Evolutionary conservation across 176 grass and related monocot genomes (phyloP).

Genomic region (Aegilops sharonensis): DNA sequence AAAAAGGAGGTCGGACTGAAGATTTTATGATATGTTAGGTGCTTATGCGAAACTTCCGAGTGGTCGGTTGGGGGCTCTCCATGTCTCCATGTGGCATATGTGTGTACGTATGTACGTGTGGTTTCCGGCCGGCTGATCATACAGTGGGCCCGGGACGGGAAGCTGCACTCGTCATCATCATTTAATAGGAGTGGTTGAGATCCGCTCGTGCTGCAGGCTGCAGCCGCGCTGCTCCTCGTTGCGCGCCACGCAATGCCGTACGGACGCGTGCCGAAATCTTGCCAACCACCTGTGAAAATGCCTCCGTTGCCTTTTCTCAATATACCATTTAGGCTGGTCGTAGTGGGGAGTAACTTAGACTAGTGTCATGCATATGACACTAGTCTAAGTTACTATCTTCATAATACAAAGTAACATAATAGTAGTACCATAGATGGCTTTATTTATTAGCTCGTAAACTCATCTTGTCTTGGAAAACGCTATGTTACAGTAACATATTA

Average conservation of each 20-base stretch:
- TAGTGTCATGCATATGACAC: no score
- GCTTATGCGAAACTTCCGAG: neutral
- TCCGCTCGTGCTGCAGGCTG: neutral
- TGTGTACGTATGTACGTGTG: conserved; percentile 6
- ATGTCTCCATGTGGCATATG: conserved; percentile 25
- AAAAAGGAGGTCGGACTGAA: neutral
- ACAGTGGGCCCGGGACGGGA: neutral
- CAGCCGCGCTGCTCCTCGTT: neutral
- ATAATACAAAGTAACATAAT: no score
- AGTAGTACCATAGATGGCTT: no score
- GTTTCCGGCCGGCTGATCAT: neutral
- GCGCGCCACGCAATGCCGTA: conserved; percentile 10
- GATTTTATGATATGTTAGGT: neutral
- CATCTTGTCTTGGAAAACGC: no score
- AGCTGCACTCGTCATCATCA: neutral
- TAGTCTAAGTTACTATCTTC: no score
- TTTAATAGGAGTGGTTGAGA: neutral
- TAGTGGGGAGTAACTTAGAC: no score
- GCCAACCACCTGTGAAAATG: conserved; percentile 1
- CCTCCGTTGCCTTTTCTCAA: neutral
- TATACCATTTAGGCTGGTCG: no score
- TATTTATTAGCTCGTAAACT: no score
- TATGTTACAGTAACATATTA: no score
- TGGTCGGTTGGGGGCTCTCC: conserved; percentile 22
- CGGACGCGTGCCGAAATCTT: neutral